These are phyloP conservation scores for Rhodotorula sphaerocarpa DNA, from an alignment of 768 basidiomycete species.

Conservation along the genomic window DNA sequence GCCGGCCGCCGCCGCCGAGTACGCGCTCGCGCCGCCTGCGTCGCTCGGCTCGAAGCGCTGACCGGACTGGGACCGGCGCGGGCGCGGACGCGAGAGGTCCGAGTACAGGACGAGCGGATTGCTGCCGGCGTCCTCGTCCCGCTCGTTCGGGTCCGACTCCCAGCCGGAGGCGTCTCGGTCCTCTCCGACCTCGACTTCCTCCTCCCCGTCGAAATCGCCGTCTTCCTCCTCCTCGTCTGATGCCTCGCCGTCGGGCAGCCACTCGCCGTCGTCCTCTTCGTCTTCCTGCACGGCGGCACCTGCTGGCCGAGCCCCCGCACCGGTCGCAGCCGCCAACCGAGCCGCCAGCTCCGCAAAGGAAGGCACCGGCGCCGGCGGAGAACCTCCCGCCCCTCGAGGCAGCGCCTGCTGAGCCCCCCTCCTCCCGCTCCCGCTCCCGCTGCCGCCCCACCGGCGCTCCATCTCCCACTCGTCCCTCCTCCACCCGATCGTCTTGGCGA, in stretches of 20 bases:
- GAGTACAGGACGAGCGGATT: neutral
- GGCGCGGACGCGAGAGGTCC: neutral
- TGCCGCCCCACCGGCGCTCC: neutral
- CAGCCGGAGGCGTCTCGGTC: no score
- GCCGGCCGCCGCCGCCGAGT: neutral
- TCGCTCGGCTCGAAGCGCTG: no score
- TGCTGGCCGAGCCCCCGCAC: no score
- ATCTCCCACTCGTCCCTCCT: slow-evolving; percentile 3
- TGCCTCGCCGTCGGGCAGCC: neutral
- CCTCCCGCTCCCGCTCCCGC: neutral
- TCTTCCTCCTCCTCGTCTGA: neutral
- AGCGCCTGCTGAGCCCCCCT: neutral
- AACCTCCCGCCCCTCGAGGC: no score
- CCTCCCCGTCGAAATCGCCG: neutral
- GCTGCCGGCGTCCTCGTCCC: neutral
- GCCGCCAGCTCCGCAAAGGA: no score
- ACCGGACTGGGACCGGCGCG: no score
- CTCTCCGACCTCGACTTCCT: neutral
- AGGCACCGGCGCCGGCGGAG: no score
- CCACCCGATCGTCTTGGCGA: neutral
- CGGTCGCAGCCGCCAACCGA: no score
- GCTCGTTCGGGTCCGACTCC: neutral
- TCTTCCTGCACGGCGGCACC: neutral
- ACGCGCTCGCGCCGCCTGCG: no score
- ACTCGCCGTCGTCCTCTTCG: no score